A percentile compares a stretch with the other conserved stretches of the same genome.
phyloP scores from a whole-genome alignment of 805 yeast genomes.

The Nakazawaea ishiwadae region DNA sequence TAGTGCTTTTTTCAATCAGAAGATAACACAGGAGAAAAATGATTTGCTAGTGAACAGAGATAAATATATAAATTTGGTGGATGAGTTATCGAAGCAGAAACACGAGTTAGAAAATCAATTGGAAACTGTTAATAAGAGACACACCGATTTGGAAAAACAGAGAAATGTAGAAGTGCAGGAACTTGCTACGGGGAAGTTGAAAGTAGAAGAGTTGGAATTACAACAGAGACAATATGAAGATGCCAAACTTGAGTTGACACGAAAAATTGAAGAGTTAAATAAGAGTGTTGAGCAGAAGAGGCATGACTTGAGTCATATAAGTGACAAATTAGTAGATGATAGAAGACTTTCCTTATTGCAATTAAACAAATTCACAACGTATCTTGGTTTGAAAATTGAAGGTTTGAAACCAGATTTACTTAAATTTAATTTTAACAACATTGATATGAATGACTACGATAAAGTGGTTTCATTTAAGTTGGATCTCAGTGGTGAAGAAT shows the following conservation, averaged over 20 bases:
- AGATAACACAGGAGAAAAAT: background rate
- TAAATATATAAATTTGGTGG: background rate
- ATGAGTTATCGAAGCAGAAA: conserved; percentile 6
- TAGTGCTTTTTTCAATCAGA: background rate
- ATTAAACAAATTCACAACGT: conserved; percentile 37
- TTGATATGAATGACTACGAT: conserved; percentile 40
- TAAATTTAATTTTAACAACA: conserved; percentile 38
- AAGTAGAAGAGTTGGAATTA: conserved; percentile 2
- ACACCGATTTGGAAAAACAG: background rate
- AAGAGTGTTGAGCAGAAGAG: background rate
- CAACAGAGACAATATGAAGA: conserved; percentile 5
- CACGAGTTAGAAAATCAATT: background rate
- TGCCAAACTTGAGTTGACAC: background rate
- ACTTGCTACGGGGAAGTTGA: conserved; percentile 1
- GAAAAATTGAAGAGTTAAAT: background rate
- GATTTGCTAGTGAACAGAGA: conserved; percentile 5
- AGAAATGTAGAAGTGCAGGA: conserved; percentile 1
- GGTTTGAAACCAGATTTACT: conserved; percentile 31
- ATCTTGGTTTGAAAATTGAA: conserved; percentile 43
- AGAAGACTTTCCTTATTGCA: conserved; percentile 32
- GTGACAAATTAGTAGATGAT: background rate
- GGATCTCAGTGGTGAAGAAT: conserved; percentile 30
- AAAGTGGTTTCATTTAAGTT: conserved; percentile 40
- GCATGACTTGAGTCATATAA: background rate
- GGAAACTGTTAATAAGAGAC: conserved; percentile 1